Evolutionary conservation across 768 basidiomycete species (phyloP).

Genomic region (Collybiopsis luxurians): DNA sequence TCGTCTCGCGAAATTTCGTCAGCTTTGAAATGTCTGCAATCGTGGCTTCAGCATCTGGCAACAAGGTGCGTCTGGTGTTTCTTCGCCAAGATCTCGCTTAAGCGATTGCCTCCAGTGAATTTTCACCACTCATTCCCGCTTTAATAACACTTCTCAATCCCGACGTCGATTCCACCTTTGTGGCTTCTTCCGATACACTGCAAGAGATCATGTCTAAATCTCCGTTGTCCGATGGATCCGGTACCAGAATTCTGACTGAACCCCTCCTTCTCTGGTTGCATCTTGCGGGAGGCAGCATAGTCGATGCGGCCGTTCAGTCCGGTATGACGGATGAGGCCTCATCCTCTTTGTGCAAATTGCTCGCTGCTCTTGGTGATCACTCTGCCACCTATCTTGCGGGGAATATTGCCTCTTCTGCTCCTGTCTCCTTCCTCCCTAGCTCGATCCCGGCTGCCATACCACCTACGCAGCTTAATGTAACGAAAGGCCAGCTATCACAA

Average conservation of each 20-base stretch:
- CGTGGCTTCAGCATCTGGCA: conserved; percentile 75
- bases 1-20: conserved; percentile 52
- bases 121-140: conserved; percentile 63
- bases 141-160: conserved; percentile 65
- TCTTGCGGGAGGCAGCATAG: conserved; percentile 47
- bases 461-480: conserved; percentile 21
- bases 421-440: conserved; percentile 26
- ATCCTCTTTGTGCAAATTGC: conserved; percentile 75
- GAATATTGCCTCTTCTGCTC: conserved; percentile 52
- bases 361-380: conserved; percentile 83
- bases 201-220: conserved; percentile 80
- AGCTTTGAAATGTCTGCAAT: conserved; percentile 76
- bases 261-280: conserved; percentile 83
- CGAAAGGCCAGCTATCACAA: conserved; percentile 57
- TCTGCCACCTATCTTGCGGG: conserved; percentile 75
- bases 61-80: conserved; percentile 48
- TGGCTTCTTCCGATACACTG: conserved; percentile 66
- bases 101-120: conserved; percentile 7
- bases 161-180: conserved; percentile 51
- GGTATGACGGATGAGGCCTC: conserved; percentile 55
- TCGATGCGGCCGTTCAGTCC: conserved; percentile 27
- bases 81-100: conserved; percentile 1
- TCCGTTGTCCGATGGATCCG: conserved; percentile 66
- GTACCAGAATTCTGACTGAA: conserved; percentile 72
- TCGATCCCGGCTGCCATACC: conserved; percentile 11